Evolutionary conservation across 108 stramenopile genomes (phyloP).

Genomic region (Nitzschia palea): DNA sequence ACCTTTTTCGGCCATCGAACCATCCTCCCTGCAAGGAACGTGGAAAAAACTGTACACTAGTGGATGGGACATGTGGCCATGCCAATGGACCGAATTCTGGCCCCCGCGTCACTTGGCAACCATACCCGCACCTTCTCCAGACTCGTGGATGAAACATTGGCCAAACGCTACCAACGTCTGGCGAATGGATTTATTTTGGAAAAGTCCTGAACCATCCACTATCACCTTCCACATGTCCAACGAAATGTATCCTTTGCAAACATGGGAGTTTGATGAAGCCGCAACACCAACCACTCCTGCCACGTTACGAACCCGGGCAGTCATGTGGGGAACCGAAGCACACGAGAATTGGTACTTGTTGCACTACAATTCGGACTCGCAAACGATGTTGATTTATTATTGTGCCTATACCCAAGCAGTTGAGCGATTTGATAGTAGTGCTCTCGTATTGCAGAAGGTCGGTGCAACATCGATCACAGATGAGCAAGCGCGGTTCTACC

Average conservation of each 20-base stretch:
- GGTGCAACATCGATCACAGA: not conserved
- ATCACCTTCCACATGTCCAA: conserved; percentile 9
- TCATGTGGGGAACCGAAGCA: conserved; percentile 41
- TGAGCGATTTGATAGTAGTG: conserved; percentile 24
- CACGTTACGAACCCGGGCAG: conserved; percentile 17
- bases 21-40: not conserved
- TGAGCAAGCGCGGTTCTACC: not conserved
- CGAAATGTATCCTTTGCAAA: conserved; percentile 5
- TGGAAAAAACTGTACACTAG: conserved; percentile 4
- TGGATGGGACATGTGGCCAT: conserved; percentile 9
- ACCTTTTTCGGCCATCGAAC: too few species aligned
- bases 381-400: conserved; percentile 22
- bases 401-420: conserved; percentile 37
- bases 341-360: conserved; percentile 43
- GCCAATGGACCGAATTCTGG: conserved; percentile 11
- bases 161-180: conserved; percentile 1
- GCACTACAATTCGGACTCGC: not conserved
- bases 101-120: not conserved
- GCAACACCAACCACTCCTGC: not conserved
- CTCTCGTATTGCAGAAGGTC: conserved; percentile 31
- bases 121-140: not conserved
- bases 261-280: not conserved
- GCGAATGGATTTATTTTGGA: conserved; percentile 11
- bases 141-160: conserved; percentile 4
- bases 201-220: not conserved